Evolutionary conservation across 768 basidiomycete genomes (phyloP).

Genomic region (Lentinus brumalis): DNA sequence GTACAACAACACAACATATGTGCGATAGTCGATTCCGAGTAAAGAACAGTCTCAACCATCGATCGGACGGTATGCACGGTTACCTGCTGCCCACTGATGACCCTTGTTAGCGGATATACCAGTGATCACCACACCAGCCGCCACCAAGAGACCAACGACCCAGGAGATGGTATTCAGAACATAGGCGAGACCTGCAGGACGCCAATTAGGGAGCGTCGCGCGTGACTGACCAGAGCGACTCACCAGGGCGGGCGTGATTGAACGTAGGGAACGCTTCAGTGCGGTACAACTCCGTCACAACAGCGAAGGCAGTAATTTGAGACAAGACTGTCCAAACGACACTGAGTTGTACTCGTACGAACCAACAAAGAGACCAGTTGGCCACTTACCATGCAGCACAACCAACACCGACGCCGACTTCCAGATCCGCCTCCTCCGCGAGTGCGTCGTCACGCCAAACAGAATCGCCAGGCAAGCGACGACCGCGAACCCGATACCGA

Average conservation of each 20-base stretch:
- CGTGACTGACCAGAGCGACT: conserved; percentile 19
- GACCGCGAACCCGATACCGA: conserved; percentile 64
- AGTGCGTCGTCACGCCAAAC: conserved; percentile 72
- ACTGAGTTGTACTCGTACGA: not conserved
- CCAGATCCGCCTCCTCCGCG: conserved; percentile 76
- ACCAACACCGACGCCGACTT: conserved; percentile 68
- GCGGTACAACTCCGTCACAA: conserved; percentile 64
- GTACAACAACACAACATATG: not conserved
- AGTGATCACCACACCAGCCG: conserved; percentile 56
- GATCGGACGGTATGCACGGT: conserved; percentile 58
- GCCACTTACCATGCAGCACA: conserved; percentile 56
- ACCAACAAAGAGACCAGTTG: not conserved
- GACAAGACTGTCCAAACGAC: conserved; percentile 46
- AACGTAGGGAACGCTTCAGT: conserved; percentile 51
- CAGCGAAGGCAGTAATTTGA: conserved; percentile 60
- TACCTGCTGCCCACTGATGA: conserved; percentile 76
- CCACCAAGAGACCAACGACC: conserved; percentile 55
- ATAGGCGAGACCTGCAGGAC: conserved; percentile 56
- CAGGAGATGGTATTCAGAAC: conserved; percentile 62
- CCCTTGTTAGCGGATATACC: conserved; percentile 65
- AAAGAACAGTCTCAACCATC: conserved; percentile 14
- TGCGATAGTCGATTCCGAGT: not conserved
- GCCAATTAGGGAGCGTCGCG: not conserved
- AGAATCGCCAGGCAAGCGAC: conserved; percentile 59
- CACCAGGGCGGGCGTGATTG: conserved; percentile 61